Conservation (phyloP, 768 basidiomycete genomes). For the Suillus cothurnatus region DNA sequence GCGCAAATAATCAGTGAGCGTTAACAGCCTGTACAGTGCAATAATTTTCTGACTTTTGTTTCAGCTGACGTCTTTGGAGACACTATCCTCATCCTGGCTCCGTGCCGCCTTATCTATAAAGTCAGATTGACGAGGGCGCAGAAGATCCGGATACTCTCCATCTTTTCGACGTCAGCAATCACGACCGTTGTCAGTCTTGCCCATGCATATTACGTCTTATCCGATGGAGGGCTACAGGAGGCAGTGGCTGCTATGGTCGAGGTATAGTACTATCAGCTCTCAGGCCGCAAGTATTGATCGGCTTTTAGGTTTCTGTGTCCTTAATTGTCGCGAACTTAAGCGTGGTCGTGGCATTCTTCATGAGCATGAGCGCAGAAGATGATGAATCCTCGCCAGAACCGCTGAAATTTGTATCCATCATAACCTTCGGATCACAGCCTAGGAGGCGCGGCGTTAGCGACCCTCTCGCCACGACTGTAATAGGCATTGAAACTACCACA, state of each 20-base stretch:
- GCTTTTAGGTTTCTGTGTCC: background rate
- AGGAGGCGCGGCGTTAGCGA: background rate
- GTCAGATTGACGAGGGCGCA: slow-evolving; percentile 43
- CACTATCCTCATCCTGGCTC: slow-evolving; percentile 46
- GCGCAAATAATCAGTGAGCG: background rate
- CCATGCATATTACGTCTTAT: slow-evolving; percentile 40
- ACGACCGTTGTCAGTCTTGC: slow-evolving; percentile 48
- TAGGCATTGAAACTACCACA: background rate
- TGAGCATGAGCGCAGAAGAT: background rate
- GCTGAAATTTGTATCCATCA: background rate
- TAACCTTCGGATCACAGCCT: background rate
- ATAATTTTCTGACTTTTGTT: slow-evolving; percentile 5
- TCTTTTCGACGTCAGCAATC: slow-evolving; percentile 57
- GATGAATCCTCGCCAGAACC: background rate
- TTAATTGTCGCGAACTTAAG: background rate
- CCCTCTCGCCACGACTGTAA: background rate
- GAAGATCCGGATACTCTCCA: slow-evolving; percentile 40
- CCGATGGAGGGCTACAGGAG: background rate
- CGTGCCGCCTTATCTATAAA: slow-evolving; percentile 45
- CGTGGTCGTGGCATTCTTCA: background rate
- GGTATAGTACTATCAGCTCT: background rate
- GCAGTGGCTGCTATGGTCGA: background rate
- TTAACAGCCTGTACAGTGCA: background rate
- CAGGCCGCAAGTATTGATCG: background rate
- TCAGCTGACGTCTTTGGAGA: slow-evolving; percentile 53